A percentile compares a stretch with the other conserved stretches of the same genome.
phyloP scores from a whole-genome alignment of 305 asterid species.

The Plantago coronopus region DNA sequence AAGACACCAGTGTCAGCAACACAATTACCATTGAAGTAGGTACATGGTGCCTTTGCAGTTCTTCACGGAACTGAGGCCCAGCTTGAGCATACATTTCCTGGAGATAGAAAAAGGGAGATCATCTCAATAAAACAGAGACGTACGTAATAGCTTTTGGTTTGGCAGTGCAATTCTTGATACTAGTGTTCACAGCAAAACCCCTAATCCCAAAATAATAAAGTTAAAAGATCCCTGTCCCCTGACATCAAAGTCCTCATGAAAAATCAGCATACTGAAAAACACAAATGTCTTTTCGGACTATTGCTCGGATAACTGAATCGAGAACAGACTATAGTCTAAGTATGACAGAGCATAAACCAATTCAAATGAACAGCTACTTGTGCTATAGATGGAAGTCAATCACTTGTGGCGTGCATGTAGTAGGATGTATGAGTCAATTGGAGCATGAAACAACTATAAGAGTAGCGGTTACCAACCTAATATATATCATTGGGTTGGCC shows the following conservation, averaged over 20 bases:
- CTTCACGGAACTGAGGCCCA: constrained; percentile 93
- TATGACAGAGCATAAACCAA: too few species aligned
- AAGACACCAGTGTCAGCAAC: neutral
- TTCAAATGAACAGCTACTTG: too few species aligned
- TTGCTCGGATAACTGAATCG: neutral
- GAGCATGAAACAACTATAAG: neutral
- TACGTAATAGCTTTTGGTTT: constrained; percentile 1
- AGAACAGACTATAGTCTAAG: neutral
- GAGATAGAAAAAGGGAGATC: constrained; percentile 21
- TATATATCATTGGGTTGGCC: neutral
- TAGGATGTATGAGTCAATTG: too few species aligned
- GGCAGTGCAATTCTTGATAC: constrained; percentile 1
- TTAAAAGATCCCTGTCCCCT: neutral
- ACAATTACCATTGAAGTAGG: constrained; percentile 65
- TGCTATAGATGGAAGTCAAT: too few species aligned
- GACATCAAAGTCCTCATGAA: too few species aligned
- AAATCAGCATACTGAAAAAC: too few species aligned
- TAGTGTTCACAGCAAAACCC: neutral
- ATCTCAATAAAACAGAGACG: constrained; percentile 6
- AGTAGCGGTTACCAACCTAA: neutral
- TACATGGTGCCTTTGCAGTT: constrained; percentile 79
- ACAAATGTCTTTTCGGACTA: too few species aligned
- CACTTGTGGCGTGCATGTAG: too few species aligned
- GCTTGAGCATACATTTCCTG: constrained; percentile 86
- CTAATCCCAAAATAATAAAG: constrained; percentile 1